Base-by-base conservation (phyloP, 257 asterid genomes). In the Scutellaria galericulata region DNA sequence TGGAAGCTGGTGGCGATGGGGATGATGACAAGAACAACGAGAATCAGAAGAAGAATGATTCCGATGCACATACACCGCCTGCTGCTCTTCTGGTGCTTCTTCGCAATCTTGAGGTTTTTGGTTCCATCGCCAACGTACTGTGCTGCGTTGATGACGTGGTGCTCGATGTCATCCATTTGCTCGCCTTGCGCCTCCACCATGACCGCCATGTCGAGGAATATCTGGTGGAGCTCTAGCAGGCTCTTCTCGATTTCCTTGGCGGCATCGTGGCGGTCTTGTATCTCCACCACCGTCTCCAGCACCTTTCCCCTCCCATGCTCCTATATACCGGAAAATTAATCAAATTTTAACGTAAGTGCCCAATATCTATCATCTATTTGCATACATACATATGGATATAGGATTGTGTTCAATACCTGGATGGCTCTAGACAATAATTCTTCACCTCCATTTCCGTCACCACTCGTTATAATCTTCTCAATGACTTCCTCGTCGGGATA, bases 121-220 rank as follows among this genome's bases (percentile, higher is more conserved):
- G 88, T 57, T 9, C 98, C 98, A 46, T 88, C 96, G 1, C 31
- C 51, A 1, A 87, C 92, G 41, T 88, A 93, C 6, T 87, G 91
- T 0, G 88, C 84, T 1, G 96, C 97, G 59, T 80, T 93, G 77
- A 86, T 73, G 18, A 93, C 98, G 15, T 93, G 96, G 64, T 89
- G 96, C 65, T 91, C 96, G 46, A 93, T 93, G 61, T 91, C 95
- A 48, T 94, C 97, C 96, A 94, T 84, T 31, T 89, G 82, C 86
- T 91, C 96, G 7, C 97, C 98, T 52, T 91, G 98, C 7, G 90
- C 88, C 77, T 94, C 96, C 75, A 94, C 96, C 95, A 94, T 91
- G 79, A 94, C 98, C 48, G 97, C 93, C 97, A 92, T 92, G 84
- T 89, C 97, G 13, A 92, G 69, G 76, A 92, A 92, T 58, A 92